Percentiles rank a stretch among this genome's conserved stretches.
Evolutionary conservation across 345 rosid genomes (phyloP).

Genomic region (Euclidium syriacum): DNA sequence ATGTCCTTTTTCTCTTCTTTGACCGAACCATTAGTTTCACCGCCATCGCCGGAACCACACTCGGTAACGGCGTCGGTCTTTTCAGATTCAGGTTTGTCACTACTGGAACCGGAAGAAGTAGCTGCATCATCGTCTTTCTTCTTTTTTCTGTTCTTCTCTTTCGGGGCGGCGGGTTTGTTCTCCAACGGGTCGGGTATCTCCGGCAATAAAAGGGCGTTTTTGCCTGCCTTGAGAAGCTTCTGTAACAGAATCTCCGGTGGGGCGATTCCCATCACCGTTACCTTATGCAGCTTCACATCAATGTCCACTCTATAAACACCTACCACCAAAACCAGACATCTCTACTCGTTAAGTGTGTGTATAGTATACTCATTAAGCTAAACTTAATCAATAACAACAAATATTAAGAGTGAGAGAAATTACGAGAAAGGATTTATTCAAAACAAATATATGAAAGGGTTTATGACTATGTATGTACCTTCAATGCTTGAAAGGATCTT

Average conservation of each 20-base stretch:
- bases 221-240: conserved; percentile 61
- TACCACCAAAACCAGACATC: conserved; percentile 14
- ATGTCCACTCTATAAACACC: conserved; percentile 64
- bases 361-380: too few species aligned
- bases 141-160: conserved; percentile 33
- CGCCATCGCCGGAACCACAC: background rate
- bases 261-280: conserved; percentile 52
- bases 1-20: conserved; percentile 34
- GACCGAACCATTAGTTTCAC: background rate
- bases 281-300: conserved; percentile 63
- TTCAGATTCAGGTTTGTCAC: conserved; percentile 11
- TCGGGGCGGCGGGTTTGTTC: conserved; percentile 31
- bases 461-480: conserved; percentile 45
- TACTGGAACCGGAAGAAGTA: conserved; percentile 9
- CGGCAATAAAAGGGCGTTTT: conserved; percentile 61
- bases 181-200: conserved; percentile 26
- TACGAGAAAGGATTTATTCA: background rate
- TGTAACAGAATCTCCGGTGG: conserved; percentile 48
- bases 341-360: too few species aligned
- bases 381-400: too few species aligned
- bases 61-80: conserved; percentile 26
- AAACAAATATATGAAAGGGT: background rate
- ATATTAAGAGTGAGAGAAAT: too few species aligned
- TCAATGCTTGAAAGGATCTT: conserved; percentile 60
- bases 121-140: conserved; percentile 3